A percentile compares a stretch with the other conserved stretches of the same genome.
Conservation (phyloP, 2,329 filamentous ascomycete species). For the Eutypa lata region DNA sequence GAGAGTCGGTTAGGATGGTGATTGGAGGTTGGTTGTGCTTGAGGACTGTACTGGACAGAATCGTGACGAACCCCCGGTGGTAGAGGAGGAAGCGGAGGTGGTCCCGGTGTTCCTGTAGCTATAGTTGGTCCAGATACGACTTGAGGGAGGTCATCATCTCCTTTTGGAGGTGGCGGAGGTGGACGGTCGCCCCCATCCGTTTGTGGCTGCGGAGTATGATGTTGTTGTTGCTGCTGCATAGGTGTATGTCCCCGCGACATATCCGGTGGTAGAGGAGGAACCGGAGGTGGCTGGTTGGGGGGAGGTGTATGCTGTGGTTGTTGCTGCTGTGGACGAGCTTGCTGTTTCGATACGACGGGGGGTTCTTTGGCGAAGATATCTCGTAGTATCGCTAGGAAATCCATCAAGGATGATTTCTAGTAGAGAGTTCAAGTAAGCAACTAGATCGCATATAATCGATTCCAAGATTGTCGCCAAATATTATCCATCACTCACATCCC, state of each 20-base stretch:
- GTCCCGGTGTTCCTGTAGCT: constrained; percentile 19
- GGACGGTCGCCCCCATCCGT: constrained; percentile 31
- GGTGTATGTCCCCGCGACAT: constrained; percentile 42
- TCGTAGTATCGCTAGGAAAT: constrained; percentile 77
- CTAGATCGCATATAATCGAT: no score
- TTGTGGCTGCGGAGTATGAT: constrained; percentile 28
- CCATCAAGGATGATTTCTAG: constrained; percentile 79
- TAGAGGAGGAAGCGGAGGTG: constrained; percentile 32
- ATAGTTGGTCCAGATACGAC: constrained; percentile 32
- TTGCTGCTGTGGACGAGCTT: constrained; percentile 38
- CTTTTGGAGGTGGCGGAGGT: constrained; percentile 56
- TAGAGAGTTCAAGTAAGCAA: neutral
- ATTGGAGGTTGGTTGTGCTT: constrained; percentile 10
- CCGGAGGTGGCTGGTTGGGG: constrained; percentile 55
- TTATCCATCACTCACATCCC: constrained; percentile 66
- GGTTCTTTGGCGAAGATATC: constrained; percentile 94
- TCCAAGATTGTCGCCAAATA: no score
- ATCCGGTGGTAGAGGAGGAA: constrained; percentile 71
- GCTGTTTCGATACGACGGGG: constrained; percentile 75
- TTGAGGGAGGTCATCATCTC: constrained; percentile 26
- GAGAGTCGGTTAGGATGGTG: constrained; percentile 24
- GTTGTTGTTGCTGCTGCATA: constrained; percentile 27
- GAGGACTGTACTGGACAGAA: constrained; percentile 19
- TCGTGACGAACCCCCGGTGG: constrained; percentile 28
- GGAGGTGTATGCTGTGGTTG: constrained; percentile 32